Percentiles rank a stretch among this genome's conserved stretches.
phyloP scores from a whole-genome alignment of 176 grass and related monocot genomes.

The Cenchrus americanus region DNA sequence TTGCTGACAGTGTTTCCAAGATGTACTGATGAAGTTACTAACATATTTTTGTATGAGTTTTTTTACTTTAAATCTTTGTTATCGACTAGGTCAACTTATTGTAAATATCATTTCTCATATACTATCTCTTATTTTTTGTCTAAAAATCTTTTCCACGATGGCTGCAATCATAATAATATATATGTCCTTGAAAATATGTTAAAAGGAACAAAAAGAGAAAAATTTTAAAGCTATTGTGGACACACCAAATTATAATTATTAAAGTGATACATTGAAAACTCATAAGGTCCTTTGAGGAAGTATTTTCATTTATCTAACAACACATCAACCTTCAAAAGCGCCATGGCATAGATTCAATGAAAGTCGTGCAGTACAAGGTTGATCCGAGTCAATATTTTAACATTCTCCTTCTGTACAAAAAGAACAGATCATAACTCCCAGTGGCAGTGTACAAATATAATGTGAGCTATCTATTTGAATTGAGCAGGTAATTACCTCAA shows the following conservation, averaged over 20 bases:
- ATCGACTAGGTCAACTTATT: background rate
- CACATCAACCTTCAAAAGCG: background rate
- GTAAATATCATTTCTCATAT: background rate
- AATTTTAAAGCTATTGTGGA: background rate
- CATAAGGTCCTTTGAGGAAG: background rate
- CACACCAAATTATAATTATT: background rate
- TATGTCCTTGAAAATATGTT: background rate
- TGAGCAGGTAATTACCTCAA: constrained; percentile 85
- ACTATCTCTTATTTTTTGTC: background rate
- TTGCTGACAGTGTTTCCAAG: background rate
- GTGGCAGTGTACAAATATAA: background rate
- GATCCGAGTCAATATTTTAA: background rate
- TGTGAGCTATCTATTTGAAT: background rate
- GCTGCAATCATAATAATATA: background rate
- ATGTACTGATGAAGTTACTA: background rate
- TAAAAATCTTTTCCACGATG: background rate
- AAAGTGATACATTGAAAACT: background rate
- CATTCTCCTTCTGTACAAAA: background rate
- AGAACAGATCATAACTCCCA: constrained; percentile 15
- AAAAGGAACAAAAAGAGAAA: background rate
- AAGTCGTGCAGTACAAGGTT: background rate
- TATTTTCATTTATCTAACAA: background rate
- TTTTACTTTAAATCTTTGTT: background rate
- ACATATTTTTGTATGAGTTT: background rate
- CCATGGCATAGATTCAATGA: background rate